These are phyloP conservation scores for Leucosporidium creatinivorum DNA, from an alignment of 768 basidiomycete genomes.

Conservation along the genomic window DNA sequence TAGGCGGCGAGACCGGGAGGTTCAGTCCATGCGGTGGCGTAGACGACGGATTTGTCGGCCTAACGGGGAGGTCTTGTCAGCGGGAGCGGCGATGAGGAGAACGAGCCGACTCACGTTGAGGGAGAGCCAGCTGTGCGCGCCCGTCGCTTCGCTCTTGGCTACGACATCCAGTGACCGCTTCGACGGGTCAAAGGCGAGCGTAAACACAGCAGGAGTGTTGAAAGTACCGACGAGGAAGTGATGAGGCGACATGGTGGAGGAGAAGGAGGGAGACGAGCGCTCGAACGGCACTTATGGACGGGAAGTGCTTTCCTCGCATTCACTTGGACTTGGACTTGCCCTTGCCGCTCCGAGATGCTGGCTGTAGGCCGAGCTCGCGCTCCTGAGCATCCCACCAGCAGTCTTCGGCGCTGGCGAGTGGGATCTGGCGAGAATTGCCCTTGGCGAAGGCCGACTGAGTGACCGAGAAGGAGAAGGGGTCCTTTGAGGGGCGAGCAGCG, in stretches of 20 bases:
- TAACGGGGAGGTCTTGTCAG: background rate
- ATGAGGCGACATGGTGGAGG: background rate
- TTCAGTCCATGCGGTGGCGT: conserved; percentile 36
- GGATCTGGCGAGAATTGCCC: too few relatives aligned
- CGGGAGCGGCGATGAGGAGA: background rate
- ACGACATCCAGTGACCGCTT: conserved; percentile 9
- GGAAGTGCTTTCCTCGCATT: too few relatives aligned
- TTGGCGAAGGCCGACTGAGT: too few relatives aligned
- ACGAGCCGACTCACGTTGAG: conserved; percentile 17
- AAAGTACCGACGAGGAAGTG: conserved; percentile 36
- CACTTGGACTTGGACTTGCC: too few relatives aligned
- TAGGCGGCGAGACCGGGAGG: conserved; percentile 36
- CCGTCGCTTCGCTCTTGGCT: conserved; percentile 14
- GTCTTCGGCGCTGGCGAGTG: too few relatives aligned
- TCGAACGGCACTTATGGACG: too few relatives aligned
- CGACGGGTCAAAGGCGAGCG: conserved; percentile 23
- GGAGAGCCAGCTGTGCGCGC: conserved; percentile 34
- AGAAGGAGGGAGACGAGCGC: background rate
- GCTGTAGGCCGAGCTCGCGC: too few relatives aligned
- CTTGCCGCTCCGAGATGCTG: too few relatives aligned
- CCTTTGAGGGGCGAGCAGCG: too few relatives aligned
- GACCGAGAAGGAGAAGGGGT: too few relatives aligned
- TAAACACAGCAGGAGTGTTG: conserved; percentile 24
- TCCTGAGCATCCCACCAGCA: too few relatives aligned
- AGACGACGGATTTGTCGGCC: conserved; percentile 20